These are phyloP conservation scores for Coniferiporia weirii DNA, from an alignment of 1,284 basidiomycete genomes.

Conservation along the genomic window DNA sequence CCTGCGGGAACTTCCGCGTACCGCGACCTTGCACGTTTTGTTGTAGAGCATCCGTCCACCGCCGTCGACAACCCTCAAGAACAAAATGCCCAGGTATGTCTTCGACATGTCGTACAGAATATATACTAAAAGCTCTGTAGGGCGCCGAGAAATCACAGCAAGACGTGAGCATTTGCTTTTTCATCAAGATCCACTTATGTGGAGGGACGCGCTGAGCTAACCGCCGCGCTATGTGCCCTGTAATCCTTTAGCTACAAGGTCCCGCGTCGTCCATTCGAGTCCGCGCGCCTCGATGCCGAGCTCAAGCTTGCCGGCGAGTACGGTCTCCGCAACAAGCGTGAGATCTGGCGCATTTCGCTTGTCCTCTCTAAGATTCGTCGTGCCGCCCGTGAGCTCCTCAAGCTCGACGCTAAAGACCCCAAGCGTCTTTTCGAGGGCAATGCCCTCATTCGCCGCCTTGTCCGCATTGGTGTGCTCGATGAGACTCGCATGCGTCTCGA, in stretches of 20 bases:
- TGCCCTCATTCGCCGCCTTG: conserved; percentile 97
- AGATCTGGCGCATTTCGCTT: conserved; percentile 99
- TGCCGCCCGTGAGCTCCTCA: conserved; percentile 99
- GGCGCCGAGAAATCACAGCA: conserved; percentile 84
- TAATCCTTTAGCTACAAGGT: conserved; percentile 85
- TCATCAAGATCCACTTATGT: conserved; percentile 63
- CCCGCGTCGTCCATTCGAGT: conserved; percentile 96
- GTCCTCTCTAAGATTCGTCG: conserved; percentile 99
- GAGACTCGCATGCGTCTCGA: conserved; percentile 99
- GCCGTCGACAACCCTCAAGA: conserved; percentile 42
- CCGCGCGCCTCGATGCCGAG: conserved; percentile 98
- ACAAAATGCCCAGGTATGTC: conserved; percentile 73
- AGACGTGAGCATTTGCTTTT: conserved; percentile 68
- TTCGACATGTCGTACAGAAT: conserved; percentile 17
- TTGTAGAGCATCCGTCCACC: conserved; percentile 2
- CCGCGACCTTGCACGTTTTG: not conserved
- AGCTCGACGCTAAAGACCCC: conserved; percentile 99
- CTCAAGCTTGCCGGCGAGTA: conserved; percentile 99
- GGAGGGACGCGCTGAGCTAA: conserved; percentile 61
- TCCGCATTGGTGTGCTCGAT: conserved; percentile 99
- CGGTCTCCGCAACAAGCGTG: conserved; percentile 99
- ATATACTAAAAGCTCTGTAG: conserved; percentile 43
- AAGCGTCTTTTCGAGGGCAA: conserved; percentile 99
- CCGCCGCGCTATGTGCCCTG: conserved; percentile 50
- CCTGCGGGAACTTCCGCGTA: not conserved